Evolutionary conservation across 2,329 filamentous ascomycete genomes (phyloP).

Genomic region (Colletotrichum endophyticum): DNA sequence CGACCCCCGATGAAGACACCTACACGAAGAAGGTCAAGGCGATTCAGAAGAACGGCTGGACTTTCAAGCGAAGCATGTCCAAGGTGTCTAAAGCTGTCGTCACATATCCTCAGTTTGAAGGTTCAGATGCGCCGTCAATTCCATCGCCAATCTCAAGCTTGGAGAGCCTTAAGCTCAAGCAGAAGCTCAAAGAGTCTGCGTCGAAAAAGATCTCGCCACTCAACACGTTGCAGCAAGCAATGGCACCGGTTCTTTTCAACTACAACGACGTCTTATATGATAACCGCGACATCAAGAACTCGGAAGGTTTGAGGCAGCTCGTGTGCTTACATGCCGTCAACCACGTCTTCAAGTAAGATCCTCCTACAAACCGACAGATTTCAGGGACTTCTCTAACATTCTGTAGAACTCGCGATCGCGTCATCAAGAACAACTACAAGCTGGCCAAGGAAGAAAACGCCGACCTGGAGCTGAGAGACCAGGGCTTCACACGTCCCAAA

Average conservation of each 20-base stretch:
- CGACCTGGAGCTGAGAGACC: slow-evolving; percentile 81
- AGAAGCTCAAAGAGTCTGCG: slow-evolving; percentile 65
- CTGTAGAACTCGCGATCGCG: slow-evolving; percentile 77
- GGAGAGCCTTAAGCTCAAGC: slow-evolving; percentile 68
- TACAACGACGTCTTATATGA: slow-evolving; percentile 84
- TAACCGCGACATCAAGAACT: slow-evolving; percentile 72
- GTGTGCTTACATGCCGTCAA: slow-evolving; percentile 86
- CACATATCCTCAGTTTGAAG: slow-evolving; percentile 48
- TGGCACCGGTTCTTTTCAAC: slow-evolving; percentile 77
- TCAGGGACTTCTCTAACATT: slow-evolving; percentile 22
- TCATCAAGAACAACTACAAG: slow-evolving; percentile 90
- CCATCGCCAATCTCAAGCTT: slow-evolving; percentile 42
- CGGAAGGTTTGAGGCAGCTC: slow-evolving; percentile 71
- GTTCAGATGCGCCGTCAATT: slow-evolving; percentile 33
- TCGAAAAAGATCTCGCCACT: slow-evolving; percentile 61
- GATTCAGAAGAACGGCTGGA: slow-evolving; percentile 56
- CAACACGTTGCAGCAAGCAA: slow-evolving; percentile 63
- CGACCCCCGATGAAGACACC: slow-evolving; percentile 65
- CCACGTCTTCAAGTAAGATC: slow-evolving; percentile 80
- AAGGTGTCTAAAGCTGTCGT: slow-evolving; percentile 54
- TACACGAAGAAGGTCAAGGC: slow-evolving; percentile 59
- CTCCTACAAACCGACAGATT: neutral
- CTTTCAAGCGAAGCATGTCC: slow-evolving; percentile 49
- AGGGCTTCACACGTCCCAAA: slow-evolving; percentile 95
- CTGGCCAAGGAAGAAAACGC: slow-evolving; percentile 69